A percentile compares a stretch with the other conserved stretches of the same genome.
Conservation (phyloP, 2,329 filamentous ascomycete genomes). For the Hypoxylon sp. region DNA sequence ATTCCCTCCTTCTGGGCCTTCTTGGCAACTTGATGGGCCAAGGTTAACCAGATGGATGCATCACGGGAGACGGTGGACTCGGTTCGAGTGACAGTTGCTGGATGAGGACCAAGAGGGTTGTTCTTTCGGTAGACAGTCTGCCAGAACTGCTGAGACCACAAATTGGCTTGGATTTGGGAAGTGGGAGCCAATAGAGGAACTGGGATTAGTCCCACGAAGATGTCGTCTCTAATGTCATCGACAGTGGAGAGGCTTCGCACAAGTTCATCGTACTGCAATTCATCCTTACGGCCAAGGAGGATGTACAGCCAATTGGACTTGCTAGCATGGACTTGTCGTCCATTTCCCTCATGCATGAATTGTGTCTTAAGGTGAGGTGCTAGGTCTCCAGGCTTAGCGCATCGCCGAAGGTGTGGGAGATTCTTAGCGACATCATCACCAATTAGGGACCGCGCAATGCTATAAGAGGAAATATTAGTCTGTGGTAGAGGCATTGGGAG, state of each 20-base stretch:
- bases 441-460: slow-evolving; percentile 69
- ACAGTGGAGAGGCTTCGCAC: slow-evolving; percentile 62
- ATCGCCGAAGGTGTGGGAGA: slow-evolving; percentile 80
- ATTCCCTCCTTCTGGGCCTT: slow-evolving; percentile 71
- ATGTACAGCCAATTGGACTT: slow-evolving; percentile 75
- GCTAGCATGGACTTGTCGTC: slow-evolving; percentile 70
- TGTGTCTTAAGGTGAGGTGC: slow-evolving; percentile 75
- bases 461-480: slow-evolving; percentile 56
- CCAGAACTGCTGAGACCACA: slow-evolving; percentile 85
- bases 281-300: slow-evolving; percentile 66
- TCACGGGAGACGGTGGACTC: slow-evolving; percentile 77
- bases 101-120: slow-evolving; percentile 88
- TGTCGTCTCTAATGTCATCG: slow-evolving; percentile 66
- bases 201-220: slow-evolving; percentile 74
- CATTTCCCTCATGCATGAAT: slow-evolving; percentile 72
- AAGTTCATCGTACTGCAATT: slow-evolving; percentile 69
- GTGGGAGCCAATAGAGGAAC: slow-evolving; percentile 82
- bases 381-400: slow-evolving; percentile 79
- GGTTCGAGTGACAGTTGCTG: slow-evolving; percentile 78
- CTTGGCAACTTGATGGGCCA: slow-evolving; percentile 75
- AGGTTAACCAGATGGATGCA: slow-evolving; percentile 75
- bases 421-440: slow-evolving; percentile 74
- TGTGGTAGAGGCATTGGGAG: slow-evolving; percentile 31
- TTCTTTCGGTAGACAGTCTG: slow-evolving; percentile 89
- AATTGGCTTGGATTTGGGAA: slow-evolving; percentile 79